phyloP scores from a whole-genome alignment of 2,329 filamentous ascomycete species.

The Epichloe sp. region DNA sequence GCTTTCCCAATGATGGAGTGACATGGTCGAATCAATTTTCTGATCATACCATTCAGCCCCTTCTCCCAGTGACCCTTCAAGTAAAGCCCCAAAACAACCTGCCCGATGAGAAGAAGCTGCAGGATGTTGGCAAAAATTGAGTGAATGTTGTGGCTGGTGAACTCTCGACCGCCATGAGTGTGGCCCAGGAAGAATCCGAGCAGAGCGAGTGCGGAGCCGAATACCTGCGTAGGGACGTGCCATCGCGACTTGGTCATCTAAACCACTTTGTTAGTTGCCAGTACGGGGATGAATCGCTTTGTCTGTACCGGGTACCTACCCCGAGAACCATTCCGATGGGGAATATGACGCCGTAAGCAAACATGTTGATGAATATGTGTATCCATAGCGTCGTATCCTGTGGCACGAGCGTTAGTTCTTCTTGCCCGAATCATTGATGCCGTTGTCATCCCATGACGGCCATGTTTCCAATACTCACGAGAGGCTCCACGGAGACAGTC shows the following conservation, averaged over 20 bases:
- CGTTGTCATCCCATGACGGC: background rate
- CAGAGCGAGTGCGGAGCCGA: conserved; percentile 62
- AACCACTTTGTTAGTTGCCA: background rate
- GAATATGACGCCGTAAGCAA: conserved; percentile 85
- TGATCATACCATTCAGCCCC: conserved; percentile 67
- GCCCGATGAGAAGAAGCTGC: conserved; percentile 64
- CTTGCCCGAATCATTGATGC: background rate
- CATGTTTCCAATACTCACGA: conserved; percentile 36
- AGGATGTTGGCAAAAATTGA: conserved; percentile 65
- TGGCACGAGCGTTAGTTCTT: conserved; percentile 18
- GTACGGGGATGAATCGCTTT: background rate
- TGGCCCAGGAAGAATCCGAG: conserved; percentile 87
- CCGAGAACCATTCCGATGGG: conserved; percentile 92
- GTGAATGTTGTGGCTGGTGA: conserved; percentile 63
- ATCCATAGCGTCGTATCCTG: conserved; percentile 80
- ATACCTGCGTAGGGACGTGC: conserved; percentile 80
- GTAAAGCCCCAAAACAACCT: conserved; percentile 74
- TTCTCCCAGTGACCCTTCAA: conserved; percentile 79
- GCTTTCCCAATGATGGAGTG: conserved; percentile 78
- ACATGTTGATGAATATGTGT: conserved; percentile 78
- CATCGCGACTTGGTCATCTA: conserved; percentile 82
- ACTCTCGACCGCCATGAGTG: conserved; percentile 77
- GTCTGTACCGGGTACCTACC: conserved; percentile 36
- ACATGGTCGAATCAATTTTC: conserved; percentile 54
- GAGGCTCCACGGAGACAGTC: conserved; percentile 56